Evolutionary conservation across 495 filamentous ascomycete species (phyloP), one percentile per base, ranked within the genome.

Genomic region (Thermochaetoides thermophila): DNA sequence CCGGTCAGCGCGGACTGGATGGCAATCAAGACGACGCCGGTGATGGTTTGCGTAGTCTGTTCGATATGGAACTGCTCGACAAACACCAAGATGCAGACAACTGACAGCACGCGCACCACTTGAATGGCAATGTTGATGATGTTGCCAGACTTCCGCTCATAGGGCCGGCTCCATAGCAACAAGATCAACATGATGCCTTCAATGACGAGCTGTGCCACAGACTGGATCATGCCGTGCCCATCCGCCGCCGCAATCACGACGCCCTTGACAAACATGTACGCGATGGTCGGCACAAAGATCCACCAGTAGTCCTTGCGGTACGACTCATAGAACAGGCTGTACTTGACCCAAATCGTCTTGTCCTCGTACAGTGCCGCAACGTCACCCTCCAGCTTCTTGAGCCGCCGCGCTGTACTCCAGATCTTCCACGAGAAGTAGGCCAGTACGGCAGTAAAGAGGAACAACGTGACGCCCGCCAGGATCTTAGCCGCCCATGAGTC

Each of bases 291-390:
- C 9, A 97, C 69, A 53, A 97, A 97, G 7, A 95, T 51, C 85
- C 86, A 95, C 87, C 87, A 97, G 59, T 84, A 91, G 42, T 78
- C 74, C 48, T 76, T 79, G 55, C 86, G 84, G 59, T 89, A 95
- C 43, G 76, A 78, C 44, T 97, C 89, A 57, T 97, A 97, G 64
- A 97, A 97, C 21, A 95, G 62, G 46, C 81, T 91, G 65, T 97
- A 97, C 56, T 85, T 91, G 45, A 80, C 66, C 87, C 91, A 94
- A 30, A 78, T 81, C 34, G 79, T 73, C 63, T 85, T 89, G 51
- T 95, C 71, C 30, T 93, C 84, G 53, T 80, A 97, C 7, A 97
- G 61, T 1, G 61, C 67, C 10, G 64, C 61, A 5, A 73, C 57
- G 33, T 93, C 82, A 37, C 86, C 85, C 48, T 92, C 76, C 13